A percentile compares a stretch with the other conserved stretches of the same genome.
These are phyloP conservation scores for Acacia melanoxylon DNA, from an alignment of 306 rosid species.

Conservation along the genomic window DNA sequence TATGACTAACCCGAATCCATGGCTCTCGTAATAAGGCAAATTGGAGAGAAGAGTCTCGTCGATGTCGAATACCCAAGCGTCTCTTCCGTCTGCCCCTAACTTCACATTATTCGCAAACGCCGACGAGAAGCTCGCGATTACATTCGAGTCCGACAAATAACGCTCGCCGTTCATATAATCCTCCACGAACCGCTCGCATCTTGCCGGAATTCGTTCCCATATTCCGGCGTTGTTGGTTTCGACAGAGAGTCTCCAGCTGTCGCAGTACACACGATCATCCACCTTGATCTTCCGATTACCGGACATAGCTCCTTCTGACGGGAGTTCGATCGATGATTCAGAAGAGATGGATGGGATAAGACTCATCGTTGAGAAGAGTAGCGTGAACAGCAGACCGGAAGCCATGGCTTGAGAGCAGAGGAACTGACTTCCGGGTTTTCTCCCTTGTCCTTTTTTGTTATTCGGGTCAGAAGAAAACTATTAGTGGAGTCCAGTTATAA, in stretches of 20 bases:
- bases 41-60: slow-evolving; percentile 86
- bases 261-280: slow-evolving; percentile 51
- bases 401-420: slow-evolving; percentile 49
- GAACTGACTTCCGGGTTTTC: slow-evolving; percentile 30
- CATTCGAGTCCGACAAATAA: slow-evolving; percentile 49
- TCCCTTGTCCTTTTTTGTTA: background rate
- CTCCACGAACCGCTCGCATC: slow-evolving; percentile 50
- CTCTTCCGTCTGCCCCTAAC: slow-evolving; percentile 50
- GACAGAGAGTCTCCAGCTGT: slow-evolving; percentile 80
- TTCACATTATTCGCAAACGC: slow-evolving; percentile 42
- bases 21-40: slow-evolving; percentile 51
- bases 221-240: slow-evolving; percentile 74
- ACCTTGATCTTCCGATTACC: slow-evolving; percentile 15
- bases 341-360: slow-evolving; percentile 27
- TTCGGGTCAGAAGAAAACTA: background rate
- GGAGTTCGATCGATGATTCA: slow-evolving; percentile 36
- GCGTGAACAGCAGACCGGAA: slow-evolving; percentile 2
- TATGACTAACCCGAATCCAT: slow-evolving; percentile 66
- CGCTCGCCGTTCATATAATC: slow-evolving; percentile 58
- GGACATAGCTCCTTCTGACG: slow-evolving; percentile 28
- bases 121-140: slow-evolving; percentile 38
- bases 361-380: slow-evolving; percentile 24
- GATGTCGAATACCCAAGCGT: slow-evolving; percentile 86
- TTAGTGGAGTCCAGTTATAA: background rate
- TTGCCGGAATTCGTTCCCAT: slow-evolving; percentile 56